These are phyloP conservation scores for Pythium brassicae DNA, from an alignment of 352 stramenopile species.

Conservation along the genomic window DNA sequence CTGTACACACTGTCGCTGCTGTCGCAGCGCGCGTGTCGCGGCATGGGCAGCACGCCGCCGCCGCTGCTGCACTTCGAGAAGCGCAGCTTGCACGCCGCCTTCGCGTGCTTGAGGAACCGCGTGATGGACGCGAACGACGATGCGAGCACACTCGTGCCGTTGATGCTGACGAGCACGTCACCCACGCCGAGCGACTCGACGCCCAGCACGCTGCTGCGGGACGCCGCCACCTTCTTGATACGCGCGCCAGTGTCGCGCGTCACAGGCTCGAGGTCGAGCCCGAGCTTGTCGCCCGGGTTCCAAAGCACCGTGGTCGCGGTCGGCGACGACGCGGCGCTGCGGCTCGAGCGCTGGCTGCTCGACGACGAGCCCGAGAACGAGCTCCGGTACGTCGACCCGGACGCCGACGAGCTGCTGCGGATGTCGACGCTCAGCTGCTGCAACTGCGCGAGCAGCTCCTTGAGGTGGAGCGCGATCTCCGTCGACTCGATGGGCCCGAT, in stretches of 20 bases:
- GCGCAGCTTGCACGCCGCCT: constrained; percentile 69
- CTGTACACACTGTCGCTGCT: constrained; percentile 4
- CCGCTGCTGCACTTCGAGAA: constrained; percentile 31
- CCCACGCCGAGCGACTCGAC: constrained; percentile 49
- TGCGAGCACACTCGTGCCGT: constrained; percentile 49
- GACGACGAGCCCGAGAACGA: constrained; percentile 71
- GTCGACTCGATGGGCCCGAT: constrained; percentile 45
- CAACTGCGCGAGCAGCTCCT: constrained; percentile 64
- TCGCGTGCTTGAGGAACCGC: constrained; percentile 76
- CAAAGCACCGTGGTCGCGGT: constrained; percentile 52
- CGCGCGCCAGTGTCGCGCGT: constrained; percentile 43
- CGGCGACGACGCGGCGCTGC: constrained; percentile 13
- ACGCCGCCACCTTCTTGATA: constrained; percentile 63
- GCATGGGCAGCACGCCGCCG: neutral
- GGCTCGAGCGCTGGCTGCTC: constrained; percentile 13
- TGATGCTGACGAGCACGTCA: constrained; percentile 75
- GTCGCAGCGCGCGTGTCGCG: neutral
- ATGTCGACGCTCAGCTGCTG: constrained; percentile 70
- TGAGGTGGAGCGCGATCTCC: constrained; percentile 64
- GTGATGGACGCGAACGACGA: constrained; percentile 63
- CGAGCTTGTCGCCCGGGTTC: constrained; percentile 75
- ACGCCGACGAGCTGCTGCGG: constrained; percentile 43
- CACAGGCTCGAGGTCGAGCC: constrained; percentile 50
- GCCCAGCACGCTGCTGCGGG: constrained; percentile 68
- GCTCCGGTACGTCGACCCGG: constrained; percentile 61